These are phyloP conservation scores for Boletus huronensis DNA, from an alignment of 768 basidiomycete species.

Conservation along the genomic window DNA sequence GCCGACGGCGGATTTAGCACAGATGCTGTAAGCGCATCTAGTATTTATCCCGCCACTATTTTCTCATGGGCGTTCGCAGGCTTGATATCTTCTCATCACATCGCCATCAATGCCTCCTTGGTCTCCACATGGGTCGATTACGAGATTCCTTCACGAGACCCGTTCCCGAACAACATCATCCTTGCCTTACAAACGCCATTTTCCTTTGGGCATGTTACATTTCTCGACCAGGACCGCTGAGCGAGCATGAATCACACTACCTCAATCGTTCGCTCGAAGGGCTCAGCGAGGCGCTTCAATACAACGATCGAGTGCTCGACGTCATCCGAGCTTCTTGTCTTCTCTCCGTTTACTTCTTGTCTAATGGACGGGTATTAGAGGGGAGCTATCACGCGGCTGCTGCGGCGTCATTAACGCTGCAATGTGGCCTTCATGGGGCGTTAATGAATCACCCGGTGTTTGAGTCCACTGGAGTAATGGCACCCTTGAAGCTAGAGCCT, in stretches of 20 bases:
- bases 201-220: conserved; percentile 83
- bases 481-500: conserved; percentile 50
- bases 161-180: conserved; percentile 61
- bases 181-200: conserved; percentile 74
- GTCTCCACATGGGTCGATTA: conserved; percentile 63
- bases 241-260: conserved; percentile 71
- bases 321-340: conserved; percentile 75
- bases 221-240: conserved; percentile 65
- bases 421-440: conserved; percentile 62
- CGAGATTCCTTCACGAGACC: conserved; percentile 57
- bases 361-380: conserved; percentile 73
- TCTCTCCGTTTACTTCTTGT: conserved; percentile 70
- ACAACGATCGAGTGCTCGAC: conserved; percentile 56
- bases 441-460: conserved; percentile 32
- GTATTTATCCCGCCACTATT: conserved; percentile 1
- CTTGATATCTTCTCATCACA: conserved; percentile 75
- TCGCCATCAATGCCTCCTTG: conserved; percentile 70
- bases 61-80: conserved; percentile 35
- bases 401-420: conserved; percentile 68
- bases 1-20: conserved; percentile 56
- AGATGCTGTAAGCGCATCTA: conserved; percentile 53
- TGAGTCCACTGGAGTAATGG: conserved; percentile 34
- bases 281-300: conserved; percentile 60
- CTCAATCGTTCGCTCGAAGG: conserved; percentile 60
- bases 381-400: conserved; percentile 75